These are phyloP conservation scores for Bretschneidera sinensis DNA, from an alignment of 345 rosid genomes.

Conservation along the genomic window DNA sequence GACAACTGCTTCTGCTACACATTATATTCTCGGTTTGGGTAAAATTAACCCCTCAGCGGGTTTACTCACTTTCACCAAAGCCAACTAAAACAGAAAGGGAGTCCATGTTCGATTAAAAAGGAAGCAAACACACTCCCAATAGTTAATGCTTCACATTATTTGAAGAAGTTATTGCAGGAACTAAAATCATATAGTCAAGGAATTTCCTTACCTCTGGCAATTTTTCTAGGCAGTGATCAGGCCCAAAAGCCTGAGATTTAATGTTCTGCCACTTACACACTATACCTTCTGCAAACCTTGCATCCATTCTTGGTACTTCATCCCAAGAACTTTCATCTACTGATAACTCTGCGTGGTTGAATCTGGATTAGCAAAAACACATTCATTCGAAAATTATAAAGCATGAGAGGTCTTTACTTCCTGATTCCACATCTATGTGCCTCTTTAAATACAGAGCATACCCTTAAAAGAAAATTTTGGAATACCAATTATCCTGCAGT, in stretches of 20 bases:
- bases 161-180: no score
- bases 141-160: no score
- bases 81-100: no score
- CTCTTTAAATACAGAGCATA: not conserved
- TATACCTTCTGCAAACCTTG: constrained; percentile 71
- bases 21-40: no score
- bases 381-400: not conserved
- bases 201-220: constrained; percentile 60
- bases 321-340: constrained; percentile 34
- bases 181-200: no score
- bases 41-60: no score
- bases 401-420: not conserved
- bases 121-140: not conserved
- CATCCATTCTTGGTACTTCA: constrained; percentile 68
- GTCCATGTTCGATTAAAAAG: no score
- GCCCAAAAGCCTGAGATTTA: constrained; percentile 85
- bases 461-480: not conserved
- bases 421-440: not conserved
- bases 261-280: constrained; percentile 84
- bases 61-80: no score
- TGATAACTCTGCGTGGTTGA: constrained; percentile 19
- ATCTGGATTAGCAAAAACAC: not conserved
- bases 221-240: constrained; percentile 50
- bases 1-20: no score
- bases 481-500: no score